Base-by-base conservation (phyloP, 148 eudicot species). In the Camellia japonica region DNA sequence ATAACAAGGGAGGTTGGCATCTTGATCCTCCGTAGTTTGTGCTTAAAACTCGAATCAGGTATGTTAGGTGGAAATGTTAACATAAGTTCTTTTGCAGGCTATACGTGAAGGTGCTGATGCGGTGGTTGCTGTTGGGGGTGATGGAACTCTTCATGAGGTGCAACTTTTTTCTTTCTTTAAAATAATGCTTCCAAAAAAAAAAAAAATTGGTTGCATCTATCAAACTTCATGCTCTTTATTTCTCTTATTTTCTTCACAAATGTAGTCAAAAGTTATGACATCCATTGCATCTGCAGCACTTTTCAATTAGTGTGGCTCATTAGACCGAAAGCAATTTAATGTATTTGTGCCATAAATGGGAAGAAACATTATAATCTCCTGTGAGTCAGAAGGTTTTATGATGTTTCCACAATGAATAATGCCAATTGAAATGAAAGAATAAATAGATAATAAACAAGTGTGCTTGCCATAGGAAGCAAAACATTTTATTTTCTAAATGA, bases 61-160 rank as follows among this genome's bases (percentile, higher is more conserved):
- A 70, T 7, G 49, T 6, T 63, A 60, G 16, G 47, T 44, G 12
- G 62, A 13, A 70, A 72, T 80, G 51, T n/a, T 41, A 78, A 55
- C 30, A 15, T 38, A 23, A 11, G 67, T 77, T 71, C n/a, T 74
- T 75, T 79, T 42, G 71, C 83, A 95, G 98, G 98, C 98, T 62
- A 93, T 95, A 72, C 87, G 92, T 76, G 94, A 93, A 71, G 98
- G 98, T 78, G 98, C 93, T 72, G 88, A 89, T 88, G 98, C 98
- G 4, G 97, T 95, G 68, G 79, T 95, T 85, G 97, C 98, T 14
- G 98, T 95, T 69, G 98, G 98, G 65, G 98, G 98, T 80, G 98
- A 95, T 82, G 98, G 98, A 78, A 95, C 98, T 41, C 97, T 95
- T 83, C 98, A 95, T 76, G 97, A 95, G 97, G 98, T 95, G 72